A percentile compares a stretch with the other conserved stretches of the same genome.
phyloP scores from a whole-genome alignment of 768 basidiomycete genomes.

The Termitomyces sp. region DNA sequence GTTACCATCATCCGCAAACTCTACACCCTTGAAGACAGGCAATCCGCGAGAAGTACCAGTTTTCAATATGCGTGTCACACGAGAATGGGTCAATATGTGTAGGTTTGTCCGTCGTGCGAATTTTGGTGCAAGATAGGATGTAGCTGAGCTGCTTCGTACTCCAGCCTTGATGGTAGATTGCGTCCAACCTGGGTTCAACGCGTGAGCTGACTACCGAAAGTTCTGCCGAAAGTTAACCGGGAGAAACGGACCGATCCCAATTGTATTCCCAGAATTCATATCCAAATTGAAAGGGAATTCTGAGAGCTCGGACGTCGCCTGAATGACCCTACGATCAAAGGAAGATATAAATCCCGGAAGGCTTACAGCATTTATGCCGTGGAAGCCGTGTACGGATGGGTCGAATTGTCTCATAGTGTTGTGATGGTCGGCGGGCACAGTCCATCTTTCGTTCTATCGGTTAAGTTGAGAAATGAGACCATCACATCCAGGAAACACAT shows the following conservation, averaged over 20 bases:
- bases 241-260: conserved; percentile 17
- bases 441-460: conserved; percentile 21
- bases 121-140: conserved; percentile 17
- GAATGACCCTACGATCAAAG: conserved; percentile 22
- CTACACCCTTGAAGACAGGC: conserved; percentile 19
- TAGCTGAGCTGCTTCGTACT: conserved; percentile 21
- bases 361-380: conserved; percentile 22
- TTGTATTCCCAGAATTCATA: conserved; percentile 19
- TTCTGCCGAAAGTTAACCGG: not conserved
- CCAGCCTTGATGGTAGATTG: conserved; percentile 20
- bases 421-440: conserved; percentile 23
- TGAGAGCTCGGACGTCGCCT: conserved; percentile 19
- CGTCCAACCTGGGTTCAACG: conserved; percentile 15
- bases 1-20: conserved; percentile 12
- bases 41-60: conserved; percentile 8
- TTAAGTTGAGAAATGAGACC: not conserved
- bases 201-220: not conserved
- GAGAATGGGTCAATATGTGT: conserved; percentile 17
- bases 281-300: conserved; percentile 21
- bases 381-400: conserved; percentile 13
- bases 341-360: conserved; percentile 19
- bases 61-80: conserved; percentile 16
- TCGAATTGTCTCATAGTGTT: conserved; percentile 14
- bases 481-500: not conserved
- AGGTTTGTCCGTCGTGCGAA: conserved; percentile 16